A percentile compares a stretch with the other conserved stretches of the same genome.
phyloP scores from a whole-genome alignment of 257 asterid genomes.

The Primulina eburnea region DNA sequence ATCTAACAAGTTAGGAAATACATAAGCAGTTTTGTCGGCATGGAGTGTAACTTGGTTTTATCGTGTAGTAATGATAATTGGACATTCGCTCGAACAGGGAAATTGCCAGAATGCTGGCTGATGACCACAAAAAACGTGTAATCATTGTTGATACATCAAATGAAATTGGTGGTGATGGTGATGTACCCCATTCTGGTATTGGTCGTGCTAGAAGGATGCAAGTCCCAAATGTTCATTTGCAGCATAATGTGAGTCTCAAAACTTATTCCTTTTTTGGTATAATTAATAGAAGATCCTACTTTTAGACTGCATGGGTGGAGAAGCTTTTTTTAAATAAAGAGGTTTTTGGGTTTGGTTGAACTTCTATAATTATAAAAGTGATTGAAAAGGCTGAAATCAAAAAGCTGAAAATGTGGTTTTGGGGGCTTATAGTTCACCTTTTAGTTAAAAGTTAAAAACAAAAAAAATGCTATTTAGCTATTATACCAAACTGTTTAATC shows the following conservation, averaged over 20 bases:
- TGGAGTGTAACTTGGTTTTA: not conserved
- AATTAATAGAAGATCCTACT: not conserved
- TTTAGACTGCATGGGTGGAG: not conserved
- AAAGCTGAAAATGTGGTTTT: not conserved
- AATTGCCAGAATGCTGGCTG: slow-evolving; percentile 92
- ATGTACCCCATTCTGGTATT: slow-evolving; percentile 93
- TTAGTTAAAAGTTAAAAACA: too few relatives aligned
- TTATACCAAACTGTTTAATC: not conserved
- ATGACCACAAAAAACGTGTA: slow-evolving; percentile 84
- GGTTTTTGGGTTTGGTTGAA: not conserved
- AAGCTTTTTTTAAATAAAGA: too few relatives aligned
- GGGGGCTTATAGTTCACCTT: not conserved
- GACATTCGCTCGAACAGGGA: slow-evolving; percentile 49
- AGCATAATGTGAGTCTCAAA: slow-evolving; percentile 69
- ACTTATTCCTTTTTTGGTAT: not conserved
- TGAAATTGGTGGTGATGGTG: slow-evolving; percentile 98
- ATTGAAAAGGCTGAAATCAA: too few relatives aligned
- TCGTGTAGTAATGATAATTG: slow-evolving; percentile 5
- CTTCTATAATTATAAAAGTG: not conserved
- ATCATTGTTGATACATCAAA: slow-evolving; percentile 95
- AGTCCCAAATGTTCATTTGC: slow-evolving; percentile 92
- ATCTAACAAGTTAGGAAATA: not conserved
- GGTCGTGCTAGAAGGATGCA: slow-evolving; percentile 99
- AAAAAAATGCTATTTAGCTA: not conserved
- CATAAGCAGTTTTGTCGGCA: not conserved